Conservation (phyloP, 257 asterid genomes). For the Salvia rosmarinus region DNA sequence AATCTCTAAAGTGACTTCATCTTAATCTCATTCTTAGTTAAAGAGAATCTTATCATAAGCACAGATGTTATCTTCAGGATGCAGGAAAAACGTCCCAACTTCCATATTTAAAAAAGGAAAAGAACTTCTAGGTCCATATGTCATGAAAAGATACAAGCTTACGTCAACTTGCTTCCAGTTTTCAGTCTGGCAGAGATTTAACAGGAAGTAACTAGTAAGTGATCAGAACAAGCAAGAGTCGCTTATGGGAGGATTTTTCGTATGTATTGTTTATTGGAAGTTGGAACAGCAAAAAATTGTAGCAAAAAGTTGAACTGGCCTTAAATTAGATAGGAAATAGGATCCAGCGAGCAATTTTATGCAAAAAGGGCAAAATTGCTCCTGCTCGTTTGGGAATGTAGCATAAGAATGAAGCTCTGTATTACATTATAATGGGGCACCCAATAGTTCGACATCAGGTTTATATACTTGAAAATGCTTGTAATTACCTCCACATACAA, state of each 20-base stretch:
- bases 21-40: background rate
- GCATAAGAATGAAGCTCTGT: background rate
- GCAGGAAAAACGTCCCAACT: background rate
- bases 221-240: slow-evolving; percentile 12
- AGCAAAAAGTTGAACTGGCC: background rate
- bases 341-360: background rate
- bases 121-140: background rate
- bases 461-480: slow-evolving; percentile 3
- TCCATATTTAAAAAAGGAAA: background rate
- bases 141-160: background rate
- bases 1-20: background rate
- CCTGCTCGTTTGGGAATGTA: background rate
- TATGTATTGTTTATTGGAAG: background rate
- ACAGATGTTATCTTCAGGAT: background rate
- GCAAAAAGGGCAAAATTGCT: background rate
- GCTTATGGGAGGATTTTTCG: slow-evolving; percentile 10
- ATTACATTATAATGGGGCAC: background rate
- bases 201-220: background rate
- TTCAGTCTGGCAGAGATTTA: background rate
- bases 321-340: background rate
- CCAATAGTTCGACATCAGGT: background rate
- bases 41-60: background rate
- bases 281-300: background rate
- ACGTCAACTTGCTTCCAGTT: slow-evolving; percentile 4
- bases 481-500: no score